phyloP scores from a whole-genome alignment of 2,329 filamentous ascomycete genomes.

The Ophiostoma piceae region DNA sequence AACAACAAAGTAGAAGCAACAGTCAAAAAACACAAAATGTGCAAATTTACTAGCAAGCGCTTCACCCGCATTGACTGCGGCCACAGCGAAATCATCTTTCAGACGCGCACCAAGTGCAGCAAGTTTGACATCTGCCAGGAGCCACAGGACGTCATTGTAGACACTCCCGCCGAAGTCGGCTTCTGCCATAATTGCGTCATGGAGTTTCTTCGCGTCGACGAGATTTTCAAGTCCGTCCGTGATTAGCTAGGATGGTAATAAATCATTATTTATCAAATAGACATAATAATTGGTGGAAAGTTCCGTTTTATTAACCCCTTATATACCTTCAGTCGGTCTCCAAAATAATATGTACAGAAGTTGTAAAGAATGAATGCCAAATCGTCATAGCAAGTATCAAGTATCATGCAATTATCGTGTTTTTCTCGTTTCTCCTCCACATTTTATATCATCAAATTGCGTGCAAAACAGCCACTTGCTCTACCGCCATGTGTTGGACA shows the following conservation, averaged over 20 bases:
- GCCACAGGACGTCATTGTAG: neutral
- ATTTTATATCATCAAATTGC: neutral
- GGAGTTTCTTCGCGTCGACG: neutral
- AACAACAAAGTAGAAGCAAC: neutral
- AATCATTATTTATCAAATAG: neutral
- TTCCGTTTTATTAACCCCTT: neutral
- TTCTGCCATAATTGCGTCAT: neutral
- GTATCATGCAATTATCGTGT: neutral
- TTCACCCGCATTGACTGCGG: neutral
- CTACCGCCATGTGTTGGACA: slow-evolving; percentile 21
- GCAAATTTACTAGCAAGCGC: slow-evolving; percentile 8
- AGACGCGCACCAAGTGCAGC: neutral
- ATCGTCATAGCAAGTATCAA: neutral
- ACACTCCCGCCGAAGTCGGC: neutral
- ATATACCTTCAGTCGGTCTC: neutral
- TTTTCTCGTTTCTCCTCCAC: neutral
- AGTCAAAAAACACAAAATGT: neutral
- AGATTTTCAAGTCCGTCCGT: neutral
- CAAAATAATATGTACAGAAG: neutral
- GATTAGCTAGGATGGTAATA: neutral
- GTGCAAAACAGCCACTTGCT: neutral
- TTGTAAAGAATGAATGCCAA: neutral
- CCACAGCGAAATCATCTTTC: neutral
- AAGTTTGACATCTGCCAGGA: neutral
- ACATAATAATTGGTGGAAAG: neutral